A percentile compares a stretch with the other conserved stretches of the same genome.
Conservation (phyloP, 1,284 basidiomycete species). For the Tilletiopsis washingtonensis region DNA sequence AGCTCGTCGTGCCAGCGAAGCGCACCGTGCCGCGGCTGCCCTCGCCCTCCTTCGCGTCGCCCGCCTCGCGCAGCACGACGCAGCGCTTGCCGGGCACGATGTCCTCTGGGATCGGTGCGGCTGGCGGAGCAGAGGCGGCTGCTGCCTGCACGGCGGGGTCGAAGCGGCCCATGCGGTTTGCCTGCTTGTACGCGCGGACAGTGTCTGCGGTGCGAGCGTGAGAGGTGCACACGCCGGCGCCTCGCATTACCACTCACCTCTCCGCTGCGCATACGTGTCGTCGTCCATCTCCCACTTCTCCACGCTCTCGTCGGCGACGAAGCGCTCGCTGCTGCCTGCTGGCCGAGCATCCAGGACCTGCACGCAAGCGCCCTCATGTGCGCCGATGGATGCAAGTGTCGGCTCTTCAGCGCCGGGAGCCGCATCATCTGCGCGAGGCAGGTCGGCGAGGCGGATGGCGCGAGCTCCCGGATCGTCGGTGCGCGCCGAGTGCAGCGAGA, state of each 20-base stretch:
- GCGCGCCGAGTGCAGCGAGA: constrained; percentile 54
- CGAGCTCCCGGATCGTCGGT: constrained; percentile 15
- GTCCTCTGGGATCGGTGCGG: background rate
- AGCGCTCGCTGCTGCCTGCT: background rate
- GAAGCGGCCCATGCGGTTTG: constrained; percentile 82
- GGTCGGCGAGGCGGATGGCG: background rate
- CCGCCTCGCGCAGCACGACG: background rate
- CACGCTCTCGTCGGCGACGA: constrained; percentile 50
- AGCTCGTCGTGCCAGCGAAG: constrained; percentile 73
- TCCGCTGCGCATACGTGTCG: constrained; percentile 69
- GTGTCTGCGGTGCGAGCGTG: constrained; percentile 58
- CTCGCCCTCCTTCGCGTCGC: background rate
- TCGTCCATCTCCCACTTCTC: constrained; percentile 86
- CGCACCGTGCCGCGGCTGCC: constrained; percentile 69
- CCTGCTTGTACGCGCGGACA: constrained; percentile 81
- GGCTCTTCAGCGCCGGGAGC: background rate
- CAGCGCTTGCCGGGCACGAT: background rate
- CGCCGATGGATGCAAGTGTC: constrained; percentile 63
- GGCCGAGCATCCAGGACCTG: constrained; percentile 55
- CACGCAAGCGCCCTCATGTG: constrained; percentile 63
- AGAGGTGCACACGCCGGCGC: constrained; percentile 4
- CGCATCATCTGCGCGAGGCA: background rate
- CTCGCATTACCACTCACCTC: constrained; percentile 54
- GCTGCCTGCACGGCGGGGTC: constrained; percentile 50
- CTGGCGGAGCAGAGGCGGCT: no score